Conservation (phyloP, 2,329 filamentous ascomycete species). For the Aureobasidium sp. region DNA sequence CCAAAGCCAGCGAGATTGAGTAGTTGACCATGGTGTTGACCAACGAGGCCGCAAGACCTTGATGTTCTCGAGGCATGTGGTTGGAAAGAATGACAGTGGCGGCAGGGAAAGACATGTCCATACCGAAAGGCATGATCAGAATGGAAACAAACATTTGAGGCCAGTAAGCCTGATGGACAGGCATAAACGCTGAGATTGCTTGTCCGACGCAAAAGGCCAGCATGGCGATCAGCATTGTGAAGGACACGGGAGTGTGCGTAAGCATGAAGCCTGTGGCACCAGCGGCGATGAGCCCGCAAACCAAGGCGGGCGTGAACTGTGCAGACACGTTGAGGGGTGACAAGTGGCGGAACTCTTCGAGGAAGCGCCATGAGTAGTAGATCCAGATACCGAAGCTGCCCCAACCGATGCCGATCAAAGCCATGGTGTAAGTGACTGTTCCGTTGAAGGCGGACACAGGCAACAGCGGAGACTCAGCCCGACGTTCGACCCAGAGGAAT, state of each 20-base stretch:
- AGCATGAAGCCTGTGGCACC: conserved; percentile 29
- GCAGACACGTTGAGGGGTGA: conserved; percentile 26
- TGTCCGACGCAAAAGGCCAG: conserved; percentile 26
- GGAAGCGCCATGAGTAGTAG: conserved; percentile 28
- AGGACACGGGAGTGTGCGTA: conserved; percentile 28
- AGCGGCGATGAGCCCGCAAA: conserved; percentile 28
- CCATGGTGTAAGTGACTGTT: conserved; percentile 23
- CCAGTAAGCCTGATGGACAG: conserved; percentile 28
- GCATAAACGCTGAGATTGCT: conserved; percentile 23
- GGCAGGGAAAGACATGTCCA: conserved; percentile 25
- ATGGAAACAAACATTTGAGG: conserved; percentile 28
- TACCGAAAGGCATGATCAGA: conserved; percentile 27
- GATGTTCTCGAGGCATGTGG: conserved; percentile 20
- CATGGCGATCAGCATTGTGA: conserved; percentile 31
- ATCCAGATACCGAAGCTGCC: conserved; percentile 51
- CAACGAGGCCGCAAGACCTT: conserved; percentile 22
- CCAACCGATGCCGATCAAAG: conserved; percentile 61
- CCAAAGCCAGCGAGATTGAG: conserved; percentile 18
- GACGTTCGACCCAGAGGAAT: conserved; percentile 41
- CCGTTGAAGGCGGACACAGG: conserved; percentile 23
- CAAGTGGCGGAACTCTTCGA: conserved; percentile 23
- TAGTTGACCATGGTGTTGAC: conserved; percentile 22
- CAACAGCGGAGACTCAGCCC: conserved; percentile 22
- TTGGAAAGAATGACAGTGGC: conserved; percentile 23
- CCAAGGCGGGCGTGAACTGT: conserved; percentile 24